Base-by-base conservation (phyloP, 257 asterid species). In the Handroanthus guayacan region DNA sequence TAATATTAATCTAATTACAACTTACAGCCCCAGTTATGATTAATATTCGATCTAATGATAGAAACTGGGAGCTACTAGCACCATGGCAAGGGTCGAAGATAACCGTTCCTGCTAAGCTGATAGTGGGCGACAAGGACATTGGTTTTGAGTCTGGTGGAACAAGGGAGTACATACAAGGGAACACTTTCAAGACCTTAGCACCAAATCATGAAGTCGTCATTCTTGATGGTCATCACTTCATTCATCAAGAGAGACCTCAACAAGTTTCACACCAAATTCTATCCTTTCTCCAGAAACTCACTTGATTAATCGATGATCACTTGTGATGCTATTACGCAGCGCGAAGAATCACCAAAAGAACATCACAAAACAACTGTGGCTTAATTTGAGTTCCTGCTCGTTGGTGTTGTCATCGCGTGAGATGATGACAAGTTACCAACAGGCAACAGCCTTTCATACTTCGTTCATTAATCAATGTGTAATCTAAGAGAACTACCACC, bases 11-110 rank as follows among this genome's bases (percentile, higher is more conserved):
- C n/a, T 51, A 51, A 3, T 4, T 43, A 4, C 34, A 41, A 25
- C 2, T 1, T 48, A 52, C 11, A 17, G 9, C 36, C 41, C 9
- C n/a, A 14, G 18, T 55, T 48, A 48, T 48, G 7, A n/a, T 1
- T 41, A 5, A 37, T 51, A 25, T 41, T 70, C 11, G 50, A 56
- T 69, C 6, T 47, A 39, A 39, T 75, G 11, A 12, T 80, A 84
- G 91, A 75, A 80, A 84, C 12, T 87, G 88, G 91, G 86, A 87
- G 79, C 83, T 87, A 3, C 76, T 87, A 14, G 91, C 83, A 69
- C 86, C 91, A 20, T 84, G 89, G 89, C 83, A 81, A 69, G 89
- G 89, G 34, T 77, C 86, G 2, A 80, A 79, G 67, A 83, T 87
- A 14, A 76, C 66, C 55, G 81, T 87, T 68, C 88, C 88, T 1